Conservation (phyloP, 1,139 yeast species). For the Protomyces inundatus region DNA sequence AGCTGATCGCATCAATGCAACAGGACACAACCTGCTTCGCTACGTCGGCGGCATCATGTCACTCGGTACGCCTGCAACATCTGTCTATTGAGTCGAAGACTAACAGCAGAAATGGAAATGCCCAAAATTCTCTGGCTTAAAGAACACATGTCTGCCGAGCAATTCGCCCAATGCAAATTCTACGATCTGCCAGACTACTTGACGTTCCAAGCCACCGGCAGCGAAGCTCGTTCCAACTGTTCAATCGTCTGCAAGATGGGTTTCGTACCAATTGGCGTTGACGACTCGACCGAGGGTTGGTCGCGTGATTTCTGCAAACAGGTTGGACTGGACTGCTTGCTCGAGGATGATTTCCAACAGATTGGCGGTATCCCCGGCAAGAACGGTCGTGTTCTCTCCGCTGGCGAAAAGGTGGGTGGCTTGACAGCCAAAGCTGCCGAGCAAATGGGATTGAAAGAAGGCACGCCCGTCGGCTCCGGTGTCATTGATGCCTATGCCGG, state of each 20-base stretch:
- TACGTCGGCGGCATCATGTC: constrained; percentile 98
- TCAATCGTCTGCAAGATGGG: constrained; percentile 96
- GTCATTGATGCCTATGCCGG: constrained; percentile 98
- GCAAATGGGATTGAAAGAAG: constrained; percentile 72
- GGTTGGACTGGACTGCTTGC: constrained; percentile 70
- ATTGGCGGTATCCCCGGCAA: constrained; percentile 78
- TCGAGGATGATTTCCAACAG: constrained; percentile 66
- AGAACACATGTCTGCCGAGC: constrained; percentile 67
- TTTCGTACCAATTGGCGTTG: constrained; percentile 84
- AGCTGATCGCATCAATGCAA: constrained; percentile 71
- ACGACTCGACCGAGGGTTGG: constrained; percentile 84
- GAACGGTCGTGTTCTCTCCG: constrained; percentile 69
- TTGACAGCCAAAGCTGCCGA: constrained; percentile 64
- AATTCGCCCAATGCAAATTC: constrained; percentile 65
- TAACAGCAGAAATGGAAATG: constrained; percentile 47
- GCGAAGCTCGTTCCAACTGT: constrained; percentile 79
- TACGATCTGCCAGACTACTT: constrained; percentile 88
- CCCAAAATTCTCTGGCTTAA: constrained; percentile 97
- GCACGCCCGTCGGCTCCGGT: constrained; percentile 85
- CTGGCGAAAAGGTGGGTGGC: constrained; percentile 83
- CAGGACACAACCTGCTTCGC: constrained; percentile 70
- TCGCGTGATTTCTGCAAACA: constrained; percentile 63
- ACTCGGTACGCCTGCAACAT: constrained; percentile 44
- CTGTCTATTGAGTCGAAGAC: constrained; percentile 49
- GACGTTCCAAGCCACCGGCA: constrained; percentile 84